phyloP scores from a whole-genome alignment of 257 asterid species.

The Fraxinus cuspidata region DNA sequence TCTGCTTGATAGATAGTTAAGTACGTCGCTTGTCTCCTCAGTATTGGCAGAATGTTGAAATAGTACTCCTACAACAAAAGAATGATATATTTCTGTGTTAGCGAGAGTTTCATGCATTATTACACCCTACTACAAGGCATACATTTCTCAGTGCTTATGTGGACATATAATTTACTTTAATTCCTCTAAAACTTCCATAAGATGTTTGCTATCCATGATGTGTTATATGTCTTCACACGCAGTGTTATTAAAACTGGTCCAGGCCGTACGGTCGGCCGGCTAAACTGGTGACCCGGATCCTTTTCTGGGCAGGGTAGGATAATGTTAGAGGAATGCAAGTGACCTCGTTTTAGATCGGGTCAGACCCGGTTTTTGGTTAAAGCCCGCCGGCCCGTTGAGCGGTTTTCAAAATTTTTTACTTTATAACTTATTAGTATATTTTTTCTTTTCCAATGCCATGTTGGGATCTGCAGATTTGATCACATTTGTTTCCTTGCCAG shows the following conservation, averaged over 20 bases:
- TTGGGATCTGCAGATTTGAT: conserved; percentile 4
- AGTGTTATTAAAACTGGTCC: background rate
- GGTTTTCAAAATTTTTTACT: too few species aligned
- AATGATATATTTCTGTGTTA: background rate
- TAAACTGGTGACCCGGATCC: too few species aligned
- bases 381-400: too few species aligned
- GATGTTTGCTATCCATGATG: background rate
- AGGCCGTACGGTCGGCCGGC: too few species aligned
- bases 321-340: too few species aligned
- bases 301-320: too few species aligned
- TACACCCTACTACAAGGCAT: background rate
- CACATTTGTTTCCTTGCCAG: conserved; percentile 13
- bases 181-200: background rate
- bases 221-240: background rate
- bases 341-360: too few species aligned
- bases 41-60: background rate
- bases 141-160: background rate
- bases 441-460: conserved; percentile 14
- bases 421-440: background rate
- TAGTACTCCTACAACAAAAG: background rate
- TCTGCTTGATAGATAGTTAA: background rate
- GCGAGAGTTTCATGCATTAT: background rate
- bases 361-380: too few species aligned
- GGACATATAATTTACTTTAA: background rate
- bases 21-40: background rate